phyloP scores from a whole-genome alignment of 1,284 basidiomycete genomes.

The Ustilago curta region DNA sequence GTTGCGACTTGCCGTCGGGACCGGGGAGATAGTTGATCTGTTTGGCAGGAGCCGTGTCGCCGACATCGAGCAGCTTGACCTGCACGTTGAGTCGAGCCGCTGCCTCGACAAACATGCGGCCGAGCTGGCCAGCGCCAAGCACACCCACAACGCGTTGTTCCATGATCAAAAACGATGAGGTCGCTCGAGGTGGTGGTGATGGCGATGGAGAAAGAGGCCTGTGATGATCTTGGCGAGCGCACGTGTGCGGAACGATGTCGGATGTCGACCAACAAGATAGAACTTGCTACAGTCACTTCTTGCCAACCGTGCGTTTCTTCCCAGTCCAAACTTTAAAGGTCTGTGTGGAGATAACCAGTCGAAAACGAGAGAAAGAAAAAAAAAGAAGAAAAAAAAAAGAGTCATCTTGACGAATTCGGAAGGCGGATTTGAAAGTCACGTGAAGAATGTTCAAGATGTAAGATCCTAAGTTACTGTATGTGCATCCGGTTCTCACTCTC shows the following conservation, averaged over 20 bases:
- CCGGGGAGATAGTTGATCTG: conserved; percentile 74
- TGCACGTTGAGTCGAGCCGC: conserved; percentile 89
- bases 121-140: conserved; percentile 91
- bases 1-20: conserved; percentile 70
- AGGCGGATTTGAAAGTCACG: conserved; percentile 1
- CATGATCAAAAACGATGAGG: conserved; percentile 29
- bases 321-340: not conserved
- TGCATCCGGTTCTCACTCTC: not conserved
- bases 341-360: not conserved
- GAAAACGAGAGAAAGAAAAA: not conserved
- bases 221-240: not conserved
- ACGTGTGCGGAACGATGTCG: conserved; percentile 6
- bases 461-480: too few species aligned
- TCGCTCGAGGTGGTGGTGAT: not conserved
- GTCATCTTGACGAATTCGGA: not conserved
- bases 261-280: conserved; percentile 4
- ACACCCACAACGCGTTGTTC: conserved; percentile 59
- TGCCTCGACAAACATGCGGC: conserved; percentile 94
- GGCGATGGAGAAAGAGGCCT: not conserved
- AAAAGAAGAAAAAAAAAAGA: not conserved
- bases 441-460: not conserved
- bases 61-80: conserved; percentile 88
- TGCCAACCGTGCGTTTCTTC: not conserved
- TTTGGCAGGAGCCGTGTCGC: conserved; percentile 85
- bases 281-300: conserved; percentile 1